Conservation (phyloP, 2,329 filamentous ascomycete species). For the Sordariomycetes sp. region DNA sequence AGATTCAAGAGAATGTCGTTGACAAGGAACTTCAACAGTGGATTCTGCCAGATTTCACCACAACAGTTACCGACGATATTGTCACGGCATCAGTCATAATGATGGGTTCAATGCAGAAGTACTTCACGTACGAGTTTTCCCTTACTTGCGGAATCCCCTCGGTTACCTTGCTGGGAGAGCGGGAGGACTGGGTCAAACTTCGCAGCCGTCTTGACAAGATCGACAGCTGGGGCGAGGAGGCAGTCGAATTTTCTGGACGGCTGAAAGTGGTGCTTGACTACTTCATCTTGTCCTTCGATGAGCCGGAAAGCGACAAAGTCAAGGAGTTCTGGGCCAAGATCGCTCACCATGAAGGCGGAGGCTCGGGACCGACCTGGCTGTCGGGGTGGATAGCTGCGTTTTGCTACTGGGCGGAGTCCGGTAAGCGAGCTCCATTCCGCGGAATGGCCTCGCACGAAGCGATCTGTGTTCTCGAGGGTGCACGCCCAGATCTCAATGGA, state of each 20-base stretch:
- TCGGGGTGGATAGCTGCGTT: constrained; percentile 2
- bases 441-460: background rate
- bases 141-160: constrained; percentile 38
- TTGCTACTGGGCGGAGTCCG: background rate
- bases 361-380: background rate
- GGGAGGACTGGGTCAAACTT: constrained; percentile 31
- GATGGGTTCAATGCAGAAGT: constrained; percentile 41
- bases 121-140: constrained; percentile 27
- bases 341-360: background rate
- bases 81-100: constrained; percentile 34
- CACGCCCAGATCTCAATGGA: background rate
- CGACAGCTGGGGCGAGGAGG: constrained; percentile 22
- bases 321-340: constrained; percentile 26
- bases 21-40: constrained; percentile 31
- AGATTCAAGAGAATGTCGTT: constrained; percentile 29
- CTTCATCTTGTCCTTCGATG: constrained; percentile 27
- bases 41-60: constrained; percentile 43
- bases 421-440: background rate
- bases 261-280: constrained; percentile 25
- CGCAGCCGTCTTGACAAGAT: constrained; percentile 25
- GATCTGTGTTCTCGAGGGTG: background rate
- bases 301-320: constrained; percentile 12
- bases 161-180: constrained; percentile 39
- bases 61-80: constrained; percentile 33
- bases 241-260: constrained; percentile 18